Base-by-base conservation (phyloP, 805 yeast genomes). In the Nadsonia fulvescens region DNA sequence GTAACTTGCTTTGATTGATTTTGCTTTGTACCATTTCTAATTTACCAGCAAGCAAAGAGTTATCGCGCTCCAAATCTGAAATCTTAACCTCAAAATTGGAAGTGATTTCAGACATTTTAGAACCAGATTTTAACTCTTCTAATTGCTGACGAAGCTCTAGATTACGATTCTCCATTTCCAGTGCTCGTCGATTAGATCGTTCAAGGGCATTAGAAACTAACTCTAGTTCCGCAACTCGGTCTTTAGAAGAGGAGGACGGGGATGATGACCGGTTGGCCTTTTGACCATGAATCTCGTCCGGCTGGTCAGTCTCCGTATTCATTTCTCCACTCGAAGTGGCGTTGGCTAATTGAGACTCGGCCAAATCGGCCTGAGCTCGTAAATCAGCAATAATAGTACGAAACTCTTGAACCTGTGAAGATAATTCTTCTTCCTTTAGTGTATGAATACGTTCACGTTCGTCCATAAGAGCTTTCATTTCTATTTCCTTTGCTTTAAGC, bases 191-290 rank as follows among this genome's bases (percentile, higher is more conserved):
- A 38, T 77, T 76, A 22, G 77, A 63, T 14, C 67, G 48, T 40
- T 77, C 89, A 4, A 75, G 63, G 38, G 83, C 94, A 32, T 78
- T 63, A 2, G 71, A 61, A n/a, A 77, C 57, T 19, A 75, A 53
- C 31, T 72, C 79, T 16, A 72, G 53, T 40, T 72, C 58, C 3
- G 46, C 52, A 5, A 45, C 37, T 11, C 46, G 32, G n/a, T n/a
- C n/a, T n/a, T n/a, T n/a, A 9, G 29, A 22, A n/a, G 18, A 18
- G 9, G 15, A 23, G 2, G 28, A 6, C 2, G 23, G 15, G 6
- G 14, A 12, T 4, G 8, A 4, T 5, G 16, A 9, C 15, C 13
- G 14, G 18, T 29, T 19, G 4, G 15, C 23, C 12, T 30, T 32
- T 17, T 26, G 14, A 21, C 14, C 12, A 16, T 22, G 18, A 10